Evolutionary conservation across 202 grass and related monocot genomes (phyloP), one percentile per base, ranked within the genome.

Genomic region (Tripidium arundinaceum): DNA sequence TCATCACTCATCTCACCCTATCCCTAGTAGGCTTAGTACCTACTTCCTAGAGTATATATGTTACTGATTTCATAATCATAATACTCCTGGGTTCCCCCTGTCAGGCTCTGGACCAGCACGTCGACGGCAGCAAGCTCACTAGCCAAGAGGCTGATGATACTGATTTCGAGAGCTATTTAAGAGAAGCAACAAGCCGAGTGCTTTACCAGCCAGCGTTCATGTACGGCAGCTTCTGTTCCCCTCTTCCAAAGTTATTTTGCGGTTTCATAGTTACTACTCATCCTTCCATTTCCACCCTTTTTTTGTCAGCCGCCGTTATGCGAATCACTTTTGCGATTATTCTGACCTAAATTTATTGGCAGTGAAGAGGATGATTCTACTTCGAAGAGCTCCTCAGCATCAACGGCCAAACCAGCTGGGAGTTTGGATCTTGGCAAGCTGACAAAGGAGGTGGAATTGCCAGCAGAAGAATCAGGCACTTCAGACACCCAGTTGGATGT

Each of bases 91-190:
- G 28, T 75, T 83, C 70, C 76, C 50, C 43, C 50, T 54, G n/a
- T n/a, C 82, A 94, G 89, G 83, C 81, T 73, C 58, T 84, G 85
- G 87, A 87, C 11, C 77, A 92, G 28, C 77, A 83, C 42, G 62
- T 85, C 1, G 5, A 67, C 28, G 72, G 46, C 65, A 54, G 72
- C 68, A 81, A 21, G 57, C 18, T 80, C 71, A 38, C 26, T 36
- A 36, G 4, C 34, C 34, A 36, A 36, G 4, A 36, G 14, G 81
- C 26, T 28, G 79, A 86, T 24, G 80, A 88, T 29, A 11, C 24
- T 24, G 83, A 86, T 68, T 88, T 90, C 52, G 78, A 90, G 39
- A 75, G 62, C 79, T 91, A 83, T 78, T 57, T 94, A 29, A 83
- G 75, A 74, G 83, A 89, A 22, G 85, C 83, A 4, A 64, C 91